Evolutionary conservation across 148 eudicot species (phyloP).

Genomic region (Spergularia bocconei): DNA sequence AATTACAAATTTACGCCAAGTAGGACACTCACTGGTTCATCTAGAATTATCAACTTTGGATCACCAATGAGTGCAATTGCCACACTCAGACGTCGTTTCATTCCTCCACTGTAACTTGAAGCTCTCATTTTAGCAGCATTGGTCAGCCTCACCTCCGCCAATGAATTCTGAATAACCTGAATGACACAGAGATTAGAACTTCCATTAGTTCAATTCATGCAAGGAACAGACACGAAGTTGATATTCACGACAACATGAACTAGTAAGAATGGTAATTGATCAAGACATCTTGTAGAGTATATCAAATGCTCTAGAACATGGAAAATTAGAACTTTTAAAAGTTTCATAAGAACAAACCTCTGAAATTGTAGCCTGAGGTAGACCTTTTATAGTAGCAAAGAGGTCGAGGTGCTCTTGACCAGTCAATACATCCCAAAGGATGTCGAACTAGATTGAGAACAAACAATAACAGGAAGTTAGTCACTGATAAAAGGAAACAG

Average conservation of each 20-base stretch:
- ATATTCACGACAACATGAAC: background rate
- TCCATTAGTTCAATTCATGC: too few relatives aligned
- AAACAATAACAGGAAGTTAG: background rate
- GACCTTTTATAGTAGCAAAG: constrained; percentile 80
- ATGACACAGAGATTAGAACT: background rate
- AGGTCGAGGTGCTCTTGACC: constrained; percentile 79
- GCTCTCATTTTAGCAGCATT: constrained; percentile 75
- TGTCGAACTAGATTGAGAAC: constrained; percentile 49
- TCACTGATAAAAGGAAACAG: too few relatives aligned
- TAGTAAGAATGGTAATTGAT: background rate
- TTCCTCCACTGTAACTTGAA: constrained; percentile 95
- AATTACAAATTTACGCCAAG: background rate
- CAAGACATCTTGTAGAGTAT: background rate
- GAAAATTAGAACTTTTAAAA: background rate
- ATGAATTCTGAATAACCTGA: constrained; percentile 61
- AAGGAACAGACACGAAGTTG: background rate
- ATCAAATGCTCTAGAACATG: background rate
- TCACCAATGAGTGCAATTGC: constrained; percentile 95
- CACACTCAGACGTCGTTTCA: constrained; percentile 96
- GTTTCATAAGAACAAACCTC: constrained; percentile 34
- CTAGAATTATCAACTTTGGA: constrained; percentile 85
- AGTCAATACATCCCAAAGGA: constrained; percentile 81
- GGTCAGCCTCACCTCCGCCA: constrained; percentile 70
- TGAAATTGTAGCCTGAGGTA: constrained; percentile 45
- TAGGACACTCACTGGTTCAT: constrained; percentile 66